A percentile compares a stretch with the other conserved stretches of the same genome.
These are phyloP conservation scores for Carex arenaria DNA, from an alignment of 202 grass and related monocot genomes.

Conservation along the genomic window DNA sequence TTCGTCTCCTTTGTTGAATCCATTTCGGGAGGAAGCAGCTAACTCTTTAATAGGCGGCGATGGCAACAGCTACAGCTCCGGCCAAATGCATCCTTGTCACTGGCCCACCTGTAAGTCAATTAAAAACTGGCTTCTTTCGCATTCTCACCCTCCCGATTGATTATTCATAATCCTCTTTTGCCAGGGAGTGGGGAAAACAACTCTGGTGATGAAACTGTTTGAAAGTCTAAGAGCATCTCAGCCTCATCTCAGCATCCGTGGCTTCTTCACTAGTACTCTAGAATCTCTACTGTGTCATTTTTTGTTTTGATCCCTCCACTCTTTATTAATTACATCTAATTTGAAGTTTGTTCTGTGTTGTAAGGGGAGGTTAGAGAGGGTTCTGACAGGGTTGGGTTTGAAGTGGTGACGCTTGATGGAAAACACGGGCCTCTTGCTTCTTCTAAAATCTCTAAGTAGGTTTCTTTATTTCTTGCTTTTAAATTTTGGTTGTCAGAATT, in stretches of 20 bases:
- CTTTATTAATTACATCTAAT: not conserved
- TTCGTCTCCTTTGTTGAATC: not conserved
- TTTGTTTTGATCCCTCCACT: not conserved
- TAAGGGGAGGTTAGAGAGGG: slow-evolving; percentile 70
- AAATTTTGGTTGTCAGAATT: slow-evolving; percentile 1
- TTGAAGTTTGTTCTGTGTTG: not conserved
- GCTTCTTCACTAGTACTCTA: slow-evolving; percentile 74
- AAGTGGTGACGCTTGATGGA: slow-evolving; percentile 73
- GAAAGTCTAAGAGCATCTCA: slow-evolving; percentile 45
- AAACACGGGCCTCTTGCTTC: slow-evolving; percentile 55
- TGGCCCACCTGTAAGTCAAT: slow-evolving; percentile 50
- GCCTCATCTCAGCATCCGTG: slow-evolving; percentile 56
- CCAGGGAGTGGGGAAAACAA: slow-evolving; percentile 87
- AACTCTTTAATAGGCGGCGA: not conserved
- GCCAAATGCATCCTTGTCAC: slow-evolving; percentile 81
- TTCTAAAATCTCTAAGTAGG: slow-evolving; percentile 55
- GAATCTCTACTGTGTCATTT: not conserved
- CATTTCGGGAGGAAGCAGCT: not conserved
- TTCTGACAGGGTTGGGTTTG: slow-evolving; percentile 66
- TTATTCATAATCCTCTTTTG: not conserved
- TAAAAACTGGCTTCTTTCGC: not conserved
- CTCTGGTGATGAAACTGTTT: slow-evolving; percentile 64
- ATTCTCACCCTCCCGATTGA: not conserved
- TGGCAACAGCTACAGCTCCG: slow-evolving; percentile 30
- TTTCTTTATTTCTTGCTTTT: slow-evolving; percentile 4